Evolutionary conservation across 495 filamentous ascomycete genomes (phyloP), one percentile per base, ranked within the genome.

Genomic region (Trichoderma reesei): DNA sequence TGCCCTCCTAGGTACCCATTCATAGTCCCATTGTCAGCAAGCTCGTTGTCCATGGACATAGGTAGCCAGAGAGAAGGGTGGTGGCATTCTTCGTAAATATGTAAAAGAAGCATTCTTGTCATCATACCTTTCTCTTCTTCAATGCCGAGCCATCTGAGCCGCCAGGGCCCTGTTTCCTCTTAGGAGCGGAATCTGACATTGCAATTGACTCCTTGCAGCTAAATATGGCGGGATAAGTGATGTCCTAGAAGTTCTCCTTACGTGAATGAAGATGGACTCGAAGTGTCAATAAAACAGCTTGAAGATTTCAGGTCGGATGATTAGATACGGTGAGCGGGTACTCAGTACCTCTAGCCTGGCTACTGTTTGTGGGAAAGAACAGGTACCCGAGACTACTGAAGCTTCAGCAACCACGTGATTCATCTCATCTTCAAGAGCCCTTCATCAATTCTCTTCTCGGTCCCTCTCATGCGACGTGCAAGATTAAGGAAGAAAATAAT

Each of bases 1-100:
- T 78, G 38, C 80, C 79, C 31, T 76, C 75, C 82, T 84, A 42
- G 3, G 26, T 26, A 26, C 26, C 26, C 26, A 5, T 1, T 7
- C 3, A 61, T 9, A 64, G 42, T 13, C 26, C 8, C 8, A 13
- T 9, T 31, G 51, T 56, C 14, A 56, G 51, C 20, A 46, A 11
- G n/a, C 1, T 10, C 60, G 16, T 11, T 16, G 54, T 37, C 26
- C n/a, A 33, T 59, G 16, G 18, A 20, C 26, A n/a, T 14, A 41
- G 39, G 41, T 14, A 13, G 41, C 16, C 7, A 33, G 18, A 34
- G 26, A 20, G 31, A 41, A 13, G 10, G n/a, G 14, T 13, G 41
- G 46, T 62, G 7, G 60, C 59, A 36, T 26, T 64, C 44, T 62
- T 39, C 36, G n/a, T 14, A 26, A 0, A 41, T 39, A 11, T 39